Evolutionary conservation across 768 basidiomycete species (phyloP).

Genomic region (Mycena pura): DNA sequence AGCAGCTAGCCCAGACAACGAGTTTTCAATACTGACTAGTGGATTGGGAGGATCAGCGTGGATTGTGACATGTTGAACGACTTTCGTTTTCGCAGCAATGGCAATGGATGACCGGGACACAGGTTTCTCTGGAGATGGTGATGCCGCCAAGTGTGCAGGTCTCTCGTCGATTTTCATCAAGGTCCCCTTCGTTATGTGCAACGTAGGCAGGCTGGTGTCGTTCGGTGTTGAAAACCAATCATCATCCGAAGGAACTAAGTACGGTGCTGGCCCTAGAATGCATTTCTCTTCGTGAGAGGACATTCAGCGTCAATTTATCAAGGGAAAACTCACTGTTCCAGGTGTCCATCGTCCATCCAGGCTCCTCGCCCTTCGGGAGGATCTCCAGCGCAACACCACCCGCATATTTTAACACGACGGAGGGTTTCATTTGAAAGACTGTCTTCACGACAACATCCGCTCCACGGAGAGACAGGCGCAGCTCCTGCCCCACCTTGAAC

Average conservation of each 20-base stretch:
- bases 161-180: slow-evolving; percentile 19
- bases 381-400: slow-evolving; percentile 52
- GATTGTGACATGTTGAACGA: no score
- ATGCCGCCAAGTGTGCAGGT: not conserved
- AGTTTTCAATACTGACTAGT: slow-evolving; percentile 1
- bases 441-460: slow-evolving; percentile 41
- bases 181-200: slow-evolving; percentile 11
- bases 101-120: not conserved
- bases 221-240: slow-evolving; percentile 42
- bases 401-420: slow-evolving; percentile 47
- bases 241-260: slow-evolving; percentile 14
- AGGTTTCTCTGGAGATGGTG: not conserved
- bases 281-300: not conserved
- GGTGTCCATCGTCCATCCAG: slow-evolving; percentile 44
- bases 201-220: slow-evolving; percentile 22
- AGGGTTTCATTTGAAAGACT: slow-evolving; percentile 35
- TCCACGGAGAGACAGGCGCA: slow-evolving; percentile 56
- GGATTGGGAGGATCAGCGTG: not conserved
- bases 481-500: slow-evolving; percentile 48
- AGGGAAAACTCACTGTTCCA: slow-evolving; percentile 44
- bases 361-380: slow-evolving; percentile 30
- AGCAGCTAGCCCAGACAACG: not conserved
- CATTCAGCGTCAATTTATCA: not conserved
- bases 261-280: not conserved
- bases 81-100: no score